Evolutionary conservation across 768 basidiomycete species (phyloP).

Genomic region (Rhizopogon vesiculosus): DNA sequence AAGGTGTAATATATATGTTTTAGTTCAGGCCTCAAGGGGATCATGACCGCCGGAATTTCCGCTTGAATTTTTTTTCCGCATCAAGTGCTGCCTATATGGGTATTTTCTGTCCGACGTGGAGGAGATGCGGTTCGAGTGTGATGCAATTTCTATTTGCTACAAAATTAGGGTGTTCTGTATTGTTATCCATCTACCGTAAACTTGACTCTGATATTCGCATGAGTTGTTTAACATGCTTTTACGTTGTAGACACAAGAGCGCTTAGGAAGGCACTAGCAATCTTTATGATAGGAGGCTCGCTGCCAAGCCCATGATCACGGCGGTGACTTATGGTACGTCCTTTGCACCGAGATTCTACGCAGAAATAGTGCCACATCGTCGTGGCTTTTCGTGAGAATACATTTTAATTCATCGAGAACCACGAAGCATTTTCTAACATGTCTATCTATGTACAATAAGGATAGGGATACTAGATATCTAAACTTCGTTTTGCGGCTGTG

Average conservation of each 20-base stretch:
- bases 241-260: not conserved
- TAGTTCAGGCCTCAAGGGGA: not conserved
- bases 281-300: not conserved
- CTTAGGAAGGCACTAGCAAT: not conserved
- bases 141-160: not conserved
- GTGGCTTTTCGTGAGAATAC: not conserved
- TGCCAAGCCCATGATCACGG: not conserved
- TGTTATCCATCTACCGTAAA: not conserved
- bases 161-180: not conserved
- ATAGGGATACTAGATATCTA: conserved; percentile 13
- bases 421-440: not conserved
- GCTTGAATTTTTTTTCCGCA: not conserved
- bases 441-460: conserved; percentile 10
- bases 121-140: not conserved
- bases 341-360: too few relatives aligned
- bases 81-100: not conserved
- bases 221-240: not conserved
- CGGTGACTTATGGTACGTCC: too few relatives aligned
- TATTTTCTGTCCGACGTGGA: too few relatives aligned
- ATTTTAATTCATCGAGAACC: not conserved
- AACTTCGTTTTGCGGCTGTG: conserved; percentile 9
- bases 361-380: not conserved
- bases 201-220: not conserved
- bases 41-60: not conserved
- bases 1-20: conserved; percentile 1